A percentile compares a stretch with the other conserved stretches of the same genome.
Evolutionary conservation across 169 alveolate species (phyloP).

Genomic region (Plasmodium relictum): DNA sequence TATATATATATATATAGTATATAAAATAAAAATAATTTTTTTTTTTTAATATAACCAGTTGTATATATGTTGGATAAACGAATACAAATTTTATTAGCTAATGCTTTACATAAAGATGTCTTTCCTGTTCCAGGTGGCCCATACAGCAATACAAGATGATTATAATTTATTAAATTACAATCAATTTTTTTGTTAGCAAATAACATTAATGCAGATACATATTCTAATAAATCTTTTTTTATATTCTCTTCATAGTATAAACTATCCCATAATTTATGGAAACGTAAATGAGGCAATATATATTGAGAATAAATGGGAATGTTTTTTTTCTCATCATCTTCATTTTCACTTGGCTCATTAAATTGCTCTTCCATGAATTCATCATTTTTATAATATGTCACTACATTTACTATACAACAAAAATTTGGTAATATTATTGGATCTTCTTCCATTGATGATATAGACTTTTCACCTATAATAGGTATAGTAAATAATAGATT

Average conservation of each 20-base stretch:
- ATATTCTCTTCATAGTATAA: constrained; percentile 82
- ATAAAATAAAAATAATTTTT: background rate
- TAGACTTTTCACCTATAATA: constrained; percentile 71
- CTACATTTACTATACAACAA: constrained; percentile 74
- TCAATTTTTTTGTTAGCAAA: constrained; percentile 83
- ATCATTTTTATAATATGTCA: constrained; percentile 72
- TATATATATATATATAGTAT: constrained; percentile 18
- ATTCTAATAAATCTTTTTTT: constrained; percentile 84
- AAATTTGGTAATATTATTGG: constrained; percentile 70
- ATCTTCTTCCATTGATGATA: constrained; percentile 75
- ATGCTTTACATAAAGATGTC: constrained; percentile 82
- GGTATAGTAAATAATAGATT: constrained; percentile 73
- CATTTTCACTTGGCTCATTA: constrained; percentile 74
- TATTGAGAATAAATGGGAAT: constrained; percentile 83
- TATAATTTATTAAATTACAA: constrained; percentile 84
- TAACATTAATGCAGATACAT: constrained; percentile 82
- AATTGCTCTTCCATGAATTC: constrained; percentile 73
- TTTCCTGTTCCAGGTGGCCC: constrained; percentile 90
- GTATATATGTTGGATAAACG: constrained; percentile 75
- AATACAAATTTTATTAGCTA: constrained; percentile 82
- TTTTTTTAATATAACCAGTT: constrained; percentile 21
- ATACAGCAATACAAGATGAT: constrained; percentile 84
- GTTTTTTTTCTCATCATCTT: constrained; percentile 40
- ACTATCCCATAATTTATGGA: constrained; percentile 88
- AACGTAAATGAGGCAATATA: constrained; percentile 82